Percentiles rank a stretch among this genome's conserved stretches.
phyloP scores from a whole-genome alignment of 208 protist genomes.

The Vickermania spadyakhi region DNA sequence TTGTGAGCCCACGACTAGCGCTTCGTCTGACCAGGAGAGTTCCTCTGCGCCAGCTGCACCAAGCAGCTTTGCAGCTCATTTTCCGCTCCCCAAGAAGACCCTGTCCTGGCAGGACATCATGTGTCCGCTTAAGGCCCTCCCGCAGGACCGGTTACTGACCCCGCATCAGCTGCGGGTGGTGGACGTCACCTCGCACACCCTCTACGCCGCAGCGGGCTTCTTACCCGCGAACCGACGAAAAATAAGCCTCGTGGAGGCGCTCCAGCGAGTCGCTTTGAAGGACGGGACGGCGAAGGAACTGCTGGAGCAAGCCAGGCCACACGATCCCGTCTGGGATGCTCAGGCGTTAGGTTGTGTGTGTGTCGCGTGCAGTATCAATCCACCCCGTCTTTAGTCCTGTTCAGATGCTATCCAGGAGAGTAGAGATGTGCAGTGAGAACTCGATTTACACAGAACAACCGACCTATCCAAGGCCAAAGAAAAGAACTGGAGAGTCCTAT shows the following conservation, averaged over 20 bases:
- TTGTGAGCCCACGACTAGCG: slow-evolving; percentile 1
- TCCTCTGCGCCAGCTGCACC: background rate
- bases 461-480: no score
- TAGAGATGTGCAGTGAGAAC: no score
- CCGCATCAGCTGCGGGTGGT: slow-evolving; percentile 38
- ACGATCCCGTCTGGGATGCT: slow-evolving; percentile 79
- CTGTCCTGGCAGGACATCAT: no score
- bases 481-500: no score
- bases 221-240: slow-evolving; percentile 11
- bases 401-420: no score
- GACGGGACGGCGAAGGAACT: slow-evolving; percentile 34
- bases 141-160: slow-evolving; percentile 16
- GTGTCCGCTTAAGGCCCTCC: slow-evolving; percentile 2
- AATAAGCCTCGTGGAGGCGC: slow-evolving; percentile 26
- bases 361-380: slow-evolving; percentile 25
- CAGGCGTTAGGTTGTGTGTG: slow-evolving; percentile 65
- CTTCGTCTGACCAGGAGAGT: background rate
- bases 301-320: slow-evolving; percentile 9
- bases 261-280: slow-evolving; percentile 19
- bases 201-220: slow-evolving; percentile 56
- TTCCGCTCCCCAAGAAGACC: no score
- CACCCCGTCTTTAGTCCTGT: slow-evolving; percentile 4
- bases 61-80: no score
- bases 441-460: no score
- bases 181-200: slow-evolving; percentile 46